Conservation (phyloP, 2,329 filamentous ascomycete species). For the Amphichorda felina region DNA sequence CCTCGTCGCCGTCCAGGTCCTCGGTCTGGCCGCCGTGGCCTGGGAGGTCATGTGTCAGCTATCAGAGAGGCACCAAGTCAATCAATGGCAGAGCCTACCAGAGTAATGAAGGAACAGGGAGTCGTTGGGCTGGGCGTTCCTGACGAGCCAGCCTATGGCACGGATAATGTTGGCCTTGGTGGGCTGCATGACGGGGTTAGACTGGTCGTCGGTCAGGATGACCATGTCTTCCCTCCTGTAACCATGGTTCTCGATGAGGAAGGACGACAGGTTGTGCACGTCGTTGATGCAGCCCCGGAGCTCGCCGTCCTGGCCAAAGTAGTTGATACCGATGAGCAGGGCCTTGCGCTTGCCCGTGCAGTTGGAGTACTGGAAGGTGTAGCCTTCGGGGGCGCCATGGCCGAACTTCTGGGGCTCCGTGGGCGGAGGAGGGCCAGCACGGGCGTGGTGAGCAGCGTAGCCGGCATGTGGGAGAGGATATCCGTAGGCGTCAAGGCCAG, state of each 20-base stretch:
- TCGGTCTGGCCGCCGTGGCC: conserved; percentile 67
- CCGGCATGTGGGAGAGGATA: conserved; percentile 23
- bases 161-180: conserved; percentile 66
- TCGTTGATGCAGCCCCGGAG: conserved; percentile 73
- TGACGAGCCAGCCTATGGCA: conserved; percentile 67
- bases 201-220: conserved; percentile 63
- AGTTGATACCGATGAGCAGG: conserved; percentile 70
- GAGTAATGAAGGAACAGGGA: conserved; percentile 70
- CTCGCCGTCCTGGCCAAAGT: conserved; percentile 61
- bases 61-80: too few relatives aligned
- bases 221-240: conserved; percentile 76
- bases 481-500: conserved; percentile 31
- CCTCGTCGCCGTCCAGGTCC: conserved; percentile 64
- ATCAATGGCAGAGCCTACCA: too few relatives aligned
- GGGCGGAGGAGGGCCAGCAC: conserved; percentile 30
- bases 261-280: conserved; percentile 63
- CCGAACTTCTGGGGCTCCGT: conserved; percentile 45
- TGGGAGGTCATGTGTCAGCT: too few relatives aligned
- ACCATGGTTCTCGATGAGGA: conserved; percentile 54
- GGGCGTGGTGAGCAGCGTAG: conserved; percentile 13
- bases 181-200: conserved; percentile 56
- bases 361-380: conserved; percentile 66
- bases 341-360: conserved; percentile 65
- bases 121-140: conserved; percentile 60
- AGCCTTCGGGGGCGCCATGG: conserved; percentile 54